Evolutionary conservation across 2,329 filamentous ascomycete genomes (phyloP).

Genomic region (Geosmithia flava): DNA sequence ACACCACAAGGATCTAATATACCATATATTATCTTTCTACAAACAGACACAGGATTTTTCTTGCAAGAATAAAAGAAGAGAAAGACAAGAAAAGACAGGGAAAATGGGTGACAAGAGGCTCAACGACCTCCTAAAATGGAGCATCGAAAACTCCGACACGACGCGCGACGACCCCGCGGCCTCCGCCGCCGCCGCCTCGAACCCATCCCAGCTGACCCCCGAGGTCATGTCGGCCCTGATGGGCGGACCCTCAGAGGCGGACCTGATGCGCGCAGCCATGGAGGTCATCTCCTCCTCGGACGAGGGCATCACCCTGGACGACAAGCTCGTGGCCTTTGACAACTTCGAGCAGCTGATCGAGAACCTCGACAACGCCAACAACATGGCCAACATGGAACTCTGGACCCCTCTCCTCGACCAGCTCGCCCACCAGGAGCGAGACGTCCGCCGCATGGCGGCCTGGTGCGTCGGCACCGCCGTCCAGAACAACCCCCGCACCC

Average conservation of each 20-base stretch:
- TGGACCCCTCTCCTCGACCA: constrained; percentile 71
- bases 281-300: constrained; percentile 52
- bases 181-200: constrained; percentile 14
- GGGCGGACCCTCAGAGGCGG: constrained; percentile 78
- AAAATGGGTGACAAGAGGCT: constrained; percentile 35
- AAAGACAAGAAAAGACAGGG: constrained; percentile 8
- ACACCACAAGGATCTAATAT: not conserved
- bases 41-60: too few relatives aligned
- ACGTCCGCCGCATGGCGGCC: constrained; percentile 75
- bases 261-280: constrained; percentile 83
- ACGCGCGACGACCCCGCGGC: constrained; percentile 14
- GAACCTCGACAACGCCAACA: constrained; percentile 92
- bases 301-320: constrained; percentile 54
- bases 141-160: constrained; percentile 36
- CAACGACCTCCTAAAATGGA: constrained; percentile 73
- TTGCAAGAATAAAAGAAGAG: not conserved
- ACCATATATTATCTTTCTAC: not conserved
- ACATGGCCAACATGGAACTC: constrained; percentile 64
- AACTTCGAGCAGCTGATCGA: constrained; percentile 92
- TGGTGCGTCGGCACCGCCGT: constrained; percentile 93
- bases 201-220: constrained; percentile 42
- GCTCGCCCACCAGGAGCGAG: constrained; percentile 54
- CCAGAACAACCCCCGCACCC: constrained; percentile 82
- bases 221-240: constrained; percentile 65
- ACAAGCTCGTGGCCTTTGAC: constrained; percentile 78